Evolutionary conservation across 768 basidiomycete species (phyloP).

Genomic region (Lentinula sp.): DNA sequence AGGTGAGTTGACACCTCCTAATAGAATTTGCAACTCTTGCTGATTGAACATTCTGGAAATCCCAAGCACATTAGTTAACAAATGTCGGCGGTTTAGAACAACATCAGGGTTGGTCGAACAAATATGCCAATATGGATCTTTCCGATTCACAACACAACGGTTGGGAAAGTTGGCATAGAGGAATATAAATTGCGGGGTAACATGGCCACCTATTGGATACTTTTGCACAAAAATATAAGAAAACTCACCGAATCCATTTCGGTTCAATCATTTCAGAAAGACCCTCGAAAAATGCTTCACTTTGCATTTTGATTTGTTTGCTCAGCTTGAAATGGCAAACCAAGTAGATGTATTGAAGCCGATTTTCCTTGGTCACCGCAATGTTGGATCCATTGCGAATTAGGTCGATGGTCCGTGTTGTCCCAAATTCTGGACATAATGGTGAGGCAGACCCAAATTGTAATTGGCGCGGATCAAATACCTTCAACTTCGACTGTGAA

Average conservation of each 20-base stretch:
- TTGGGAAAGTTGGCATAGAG: not conserved
- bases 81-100: not conserved
- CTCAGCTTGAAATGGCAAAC: conserved; percentile 86
- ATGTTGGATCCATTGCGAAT: conserved; percentile 78
- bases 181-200: not conserved
- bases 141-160: not conserved
- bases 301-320: conserved; percentile 82
- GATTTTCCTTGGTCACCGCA: conserved; percentile 83
- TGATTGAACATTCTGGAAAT: conserved; percentile 88
- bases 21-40: conserved; percentile 85
- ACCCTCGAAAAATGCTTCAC: conserved; percentile 86
- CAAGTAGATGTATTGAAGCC: conserved; percentile 84
- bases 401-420: conserved; percentile 69
- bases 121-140: not conserved
- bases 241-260: conserved; percentile 70
- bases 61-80: not conserved
- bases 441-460: conserved; percentile 2
- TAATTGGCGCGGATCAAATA: conserved; percentile 22
- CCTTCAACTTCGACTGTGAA: conserved; percentile 88
- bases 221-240: not conserved
- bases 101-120: not conserved
- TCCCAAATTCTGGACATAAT: conserved; percentile 64
- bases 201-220: not conserved
- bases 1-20: conserved; percentile 83
- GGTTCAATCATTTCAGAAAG: conserved; percentile 88